phyloP scores from a whole-genome alignment of 2,329 filamentous ascomycete genomes.

The Colletotrichum sp. region DNA sequence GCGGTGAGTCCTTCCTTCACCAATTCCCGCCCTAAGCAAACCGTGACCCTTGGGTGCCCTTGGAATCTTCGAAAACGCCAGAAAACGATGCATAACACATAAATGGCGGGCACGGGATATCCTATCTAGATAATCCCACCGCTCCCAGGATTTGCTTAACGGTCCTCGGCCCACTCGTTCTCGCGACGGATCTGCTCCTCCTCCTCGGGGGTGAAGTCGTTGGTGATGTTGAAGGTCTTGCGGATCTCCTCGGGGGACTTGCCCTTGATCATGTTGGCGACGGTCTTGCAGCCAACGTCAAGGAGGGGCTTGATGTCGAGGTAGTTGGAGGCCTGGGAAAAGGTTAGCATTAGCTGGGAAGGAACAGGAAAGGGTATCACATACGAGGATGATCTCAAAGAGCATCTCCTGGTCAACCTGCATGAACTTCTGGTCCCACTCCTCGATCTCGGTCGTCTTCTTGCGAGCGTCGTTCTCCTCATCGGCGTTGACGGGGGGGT shows the following conservation, averaged over 20 bases:
- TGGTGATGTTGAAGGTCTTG: conserved; percentile 99
- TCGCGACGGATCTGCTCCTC: conserved; percentile 96
- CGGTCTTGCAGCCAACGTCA: conserved; percentile 98
- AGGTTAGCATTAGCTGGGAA: not conserved
- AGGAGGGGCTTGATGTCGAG: conserved; percentile 98
- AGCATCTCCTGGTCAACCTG: conserved; percentile 99
- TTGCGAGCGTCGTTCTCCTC: conserved; percentile 94
- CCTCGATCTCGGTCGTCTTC: conserved; percentile 98
- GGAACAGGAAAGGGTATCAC: conserved; percentile 34
- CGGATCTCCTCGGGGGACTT: conserved; percentile 99
- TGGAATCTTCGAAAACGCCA: conserved; percentile 13
- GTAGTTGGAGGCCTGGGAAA: conserved; percentile 86
- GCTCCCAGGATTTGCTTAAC: conserved; percentile 46
- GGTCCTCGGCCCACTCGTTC: conserved; percentile 91
- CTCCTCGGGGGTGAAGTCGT: conserved; percentile 98
- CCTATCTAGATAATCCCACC: not conserved
- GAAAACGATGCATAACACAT: conserved; percentile 18
- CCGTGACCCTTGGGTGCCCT: conserved; percentile 5
- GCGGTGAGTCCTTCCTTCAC: not conserved
- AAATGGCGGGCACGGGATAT: not conserved
- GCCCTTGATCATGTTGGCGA: conserved; percentile 99
- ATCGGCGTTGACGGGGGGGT: conserved; percentile 77
- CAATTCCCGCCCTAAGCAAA: conserved; percentile 3
- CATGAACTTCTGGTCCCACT: conserved; percentile 99
- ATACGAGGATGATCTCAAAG: conserved; percentile 96